Base-by-base conservation (phyloP, 805 yeast genomes). In the Blastobotrys americana region DNA sequence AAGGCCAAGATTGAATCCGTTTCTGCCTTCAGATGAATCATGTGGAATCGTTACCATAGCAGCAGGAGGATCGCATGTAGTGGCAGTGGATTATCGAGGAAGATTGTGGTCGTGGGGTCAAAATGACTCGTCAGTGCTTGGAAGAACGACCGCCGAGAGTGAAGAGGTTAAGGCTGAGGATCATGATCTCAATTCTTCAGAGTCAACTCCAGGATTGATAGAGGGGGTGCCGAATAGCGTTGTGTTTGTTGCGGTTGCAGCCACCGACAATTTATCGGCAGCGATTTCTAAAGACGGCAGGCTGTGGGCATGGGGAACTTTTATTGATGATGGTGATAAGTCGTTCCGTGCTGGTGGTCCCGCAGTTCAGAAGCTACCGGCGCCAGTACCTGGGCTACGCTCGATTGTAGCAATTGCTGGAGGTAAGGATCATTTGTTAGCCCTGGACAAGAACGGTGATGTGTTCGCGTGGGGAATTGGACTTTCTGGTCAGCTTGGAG, bases 381-480 rank as follows among this genome's bases (percentile, higher is more conserved):
- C 69, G 50, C 78, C 76, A 55, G 71, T 90, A 28, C 66, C 67
- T 0, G 75, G 72, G 40, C 72, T 86, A 44, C 76, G 72, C 49
- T 76, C 84, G 46, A 79, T 86, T 44, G 86, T 82, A 21, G 93
- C 86, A 58, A 64, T 93, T 45, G 96, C 94, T 1, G 77, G 84
- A 0, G 99, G 99, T 40, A 89, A 89, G 61, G 97, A 93, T 61
- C 98, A 93, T 60, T 62, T 93, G 31, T 62, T 93, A 39, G 93
- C 94, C 19, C 69, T 93, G 31, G 95, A 89, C 61, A 68, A 76
- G 20, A 81, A 77, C 57, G 98, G 98, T 46, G 72, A 80, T 43
- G 97, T 89, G 1, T 87, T 76, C 59, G 89, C 97, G 0, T 93
- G 98, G 98, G 99, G 99, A 54, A 84, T 86, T 61, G 96, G 97